phyloP scores from a whole-genome alignment of 208 protist genomes.

The Crithidia brevicula region DNA sequence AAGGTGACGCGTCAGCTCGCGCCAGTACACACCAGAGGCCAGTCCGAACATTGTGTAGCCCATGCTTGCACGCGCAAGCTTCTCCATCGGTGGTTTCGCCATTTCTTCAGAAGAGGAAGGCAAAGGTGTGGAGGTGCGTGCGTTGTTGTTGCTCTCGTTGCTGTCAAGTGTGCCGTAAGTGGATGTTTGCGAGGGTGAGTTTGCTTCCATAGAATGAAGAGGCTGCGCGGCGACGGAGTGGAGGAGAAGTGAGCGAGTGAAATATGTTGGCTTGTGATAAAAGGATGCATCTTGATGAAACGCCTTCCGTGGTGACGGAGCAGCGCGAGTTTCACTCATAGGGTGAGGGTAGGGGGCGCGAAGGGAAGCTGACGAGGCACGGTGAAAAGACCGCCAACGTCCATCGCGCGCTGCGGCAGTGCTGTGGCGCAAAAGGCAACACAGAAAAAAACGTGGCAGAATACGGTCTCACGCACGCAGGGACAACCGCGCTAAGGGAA shows the following conservation, averaged over 20 bases:
- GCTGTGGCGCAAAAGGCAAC: too few relatives aligned
- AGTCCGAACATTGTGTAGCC: constrained; percentile 56
- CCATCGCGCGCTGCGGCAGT: too few relatives aligned
- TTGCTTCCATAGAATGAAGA: constrained; percentile 12
- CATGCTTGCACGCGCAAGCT: constrained; percentile 50
- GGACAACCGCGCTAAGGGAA: too few relatives aligned
- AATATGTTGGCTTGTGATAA: background rate
- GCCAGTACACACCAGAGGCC: constrained; percentile 54
- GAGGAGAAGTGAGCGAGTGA: background rate
- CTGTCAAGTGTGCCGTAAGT: constrained; percentile 17
- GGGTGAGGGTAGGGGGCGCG: too few relatives aligned
- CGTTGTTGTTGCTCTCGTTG: background rate
- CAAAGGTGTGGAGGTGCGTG: constrained; percentile 11
- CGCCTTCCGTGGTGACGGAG: too few relatives aligned
- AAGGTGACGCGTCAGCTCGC: constrained; percentile 48
- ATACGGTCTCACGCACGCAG: too few relatives aligned
- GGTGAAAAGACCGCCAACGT: too few relatives aligned
- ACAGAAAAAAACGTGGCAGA: too few relatives aligned
- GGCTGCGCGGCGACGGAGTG: background rate
- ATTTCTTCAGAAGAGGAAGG: constrained; percentile 19
- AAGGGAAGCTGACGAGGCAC: too few relatives aligned
- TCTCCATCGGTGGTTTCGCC: constrained; percentile 39
- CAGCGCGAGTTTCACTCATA: too few relatives aligned
- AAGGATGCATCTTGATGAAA: too few relatives aligned
- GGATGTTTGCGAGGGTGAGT: background rate